These are phyloP conservation scores for Bruguiera gymnorhiza DNA, from an alignment of 345 rosid genomes.

Conservation along the genomic window DNA sequence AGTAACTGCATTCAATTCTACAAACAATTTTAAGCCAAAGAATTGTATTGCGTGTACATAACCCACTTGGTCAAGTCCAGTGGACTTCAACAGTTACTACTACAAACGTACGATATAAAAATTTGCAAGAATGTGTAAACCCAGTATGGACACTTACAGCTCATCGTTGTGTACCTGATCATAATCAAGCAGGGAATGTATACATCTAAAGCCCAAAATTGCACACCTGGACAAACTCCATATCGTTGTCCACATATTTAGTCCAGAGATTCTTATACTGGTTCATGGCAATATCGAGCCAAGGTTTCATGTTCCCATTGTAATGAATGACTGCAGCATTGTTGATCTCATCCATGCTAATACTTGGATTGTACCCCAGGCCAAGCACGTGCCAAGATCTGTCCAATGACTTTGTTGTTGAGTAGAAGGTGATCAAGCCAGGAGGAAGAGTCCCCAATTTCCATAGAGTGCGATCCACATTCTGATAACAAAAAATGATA, in stretches of 20 bases:
- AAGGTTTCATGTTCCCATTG: slow-evolving; percentile 96
- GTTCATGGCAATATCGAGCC: slow-evolving; percentile 92
- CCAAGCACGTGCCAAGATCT: slow-evolving; percentile 93
- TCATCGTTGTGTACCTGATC: slow-evolving; percentile 24
- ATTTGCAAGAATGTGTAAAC: slow-evolving; percentile 19
- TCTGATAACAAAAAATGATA: slow-evolving; percentile 35
- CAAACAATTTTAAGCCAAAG: slow-evolving; percentile 15
- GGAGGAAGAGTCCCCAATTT: slow-evolving; percentile 70
- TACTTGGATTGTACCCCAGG: slow-evolving; percentile 79
- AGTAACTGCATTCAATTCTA: not conserved
- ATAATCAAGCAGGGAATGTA: slow-evolving; percentile 4
- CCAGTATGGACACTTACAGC: slow-evolving; percentile 35
- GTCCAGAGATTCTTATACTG: slow-evolving; percentile 89
- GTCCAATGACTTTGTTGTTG: slow-evolving; percentile 76
- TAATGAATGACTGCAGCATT: slow-evolving; percentile 89
- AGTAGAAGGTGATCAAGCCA: slow-evolving; percentile 83
- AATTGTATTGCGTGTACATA: slow-evolving; percentile 19
- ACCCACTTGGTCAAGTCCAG: slow-evolving; percentile 29
- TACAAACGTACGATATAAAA: slow-evolving; percentile 25
- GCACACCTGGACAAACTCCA: slow-evolving; percentile 38
- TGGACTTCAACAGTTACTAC: slow-evolving; percentile 26
- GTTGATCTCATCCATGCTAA: slow-evolving; percentile 76
- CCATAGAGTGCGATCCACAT: slow-evolving; percentile 71
- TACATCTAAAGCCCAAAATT: slow-evolving; percentile 61
- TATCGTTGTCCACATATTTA: slow-evolving; percentile 61